phyloP scores from a whole-genome alignment of 1,284 basidiomycete species.

The Boletellus dicymbophilus region DNA sequence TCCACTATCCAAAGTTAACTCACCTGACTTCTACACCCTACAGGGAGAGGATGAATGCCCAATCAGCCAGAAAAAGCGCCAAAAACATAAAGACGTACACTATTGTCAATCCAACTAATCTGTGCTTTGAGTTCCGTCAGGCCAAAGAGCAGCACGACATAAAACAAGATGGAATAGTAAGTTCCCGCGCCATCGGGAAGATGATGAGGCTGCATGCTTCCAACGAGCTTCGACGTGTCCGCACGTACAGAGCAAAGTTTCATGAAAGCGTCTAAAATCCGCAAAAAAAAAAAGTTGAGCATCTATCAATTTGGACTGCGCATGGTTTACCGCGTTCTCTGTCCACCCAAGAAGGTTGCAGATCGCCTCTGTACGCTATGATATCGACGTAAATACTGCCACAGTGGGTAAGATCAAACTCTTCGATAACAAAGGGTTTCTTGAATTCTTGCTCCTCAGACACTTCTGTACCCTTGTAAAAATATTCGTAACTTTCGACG shows the following conservation, averaged over 20 bases:
- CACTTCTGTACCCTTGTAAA: slow-evolving; percentile 34
- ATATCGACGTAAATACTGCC: slow-evolving; percentile 22
- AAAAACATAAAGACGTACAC: slow-evolving; percentile 21
- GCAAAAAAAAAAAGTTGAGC: not conserved
- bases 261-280: slow-evolving; percentile 32
- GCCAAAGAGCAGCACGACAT: slow-evolving; percentile 43
- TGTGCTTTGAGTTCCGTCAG: slow-evolving; percentile 46
- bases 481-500: no score
- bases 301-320: not conserved
- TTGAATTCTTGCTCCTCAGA: slow-evolving; percentile 34
- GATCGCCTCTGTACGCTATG: slow-evolving; percentile 25
- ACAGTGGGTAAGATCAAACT: slow-evolving; percentile 18
- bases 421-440: slow-evolving; percentile 29
- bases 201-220: slow-evolving; percentile 16
- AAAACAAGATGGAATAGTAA: slow-evolving; percentile 37
- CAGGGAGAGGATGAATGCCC: not conserved
- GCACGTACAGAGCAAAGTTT: slow-evolving; percentile 37
- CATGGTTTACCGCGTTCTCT: slow-evolving; percentile 17
- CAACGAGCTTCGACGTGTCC: slow-evolving; percentile 33
- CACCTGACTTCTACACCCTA: slow-evolving; percentile 32
- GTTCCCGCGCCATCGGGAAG: slow-evolving; percentile 18
- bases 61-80: not conserved
- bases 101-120: slow-evolving; percentile 43
- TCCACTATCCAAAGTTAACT: slow-evolving; percentile 5
- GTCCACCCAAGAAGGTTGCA: slow-evolving; percentile 23